Evolutionary conservation across 192 early-diverging fungal species (phyloP).

Genomic region (Coemansia sp.): DNA sequence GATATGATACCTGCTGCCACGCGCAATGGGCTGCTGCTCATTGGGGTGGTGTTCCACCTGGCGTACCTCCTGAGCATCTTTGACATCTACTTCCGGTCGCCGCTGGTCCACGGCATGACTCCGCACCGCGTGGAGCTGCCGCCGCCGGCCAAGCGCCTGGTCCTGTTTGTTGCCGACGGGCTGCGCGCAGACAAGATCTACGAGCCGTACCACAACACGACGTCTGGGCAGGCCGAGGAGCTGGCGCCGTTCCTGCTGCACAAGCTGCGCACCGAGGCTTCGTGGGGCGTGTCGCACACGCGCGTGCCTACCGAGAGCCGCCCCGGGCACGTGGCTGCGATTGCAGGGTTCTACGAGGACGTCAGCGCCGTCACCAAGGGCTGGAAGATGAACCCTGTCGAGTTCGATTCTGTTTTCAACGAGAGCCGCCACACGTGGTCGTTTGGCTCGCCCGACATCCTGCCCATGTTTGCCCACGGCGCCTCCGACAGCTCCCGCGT

Average conservation of each 20-base stretch:
- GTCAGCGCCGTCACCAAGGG: constrained; percentile 96
- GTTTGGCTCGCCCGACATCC: constrained; percentile 95
- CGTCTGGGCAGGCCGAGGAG: constrained; percentile 28
- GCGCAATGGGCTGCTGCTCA: constrained; percentile 62
- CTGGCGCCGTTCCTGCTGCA: constrained; percentile 58
- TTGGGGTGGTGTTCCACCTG: constrained; percentile 89
- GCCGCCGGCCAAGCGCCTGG: constrained; percentile 80
- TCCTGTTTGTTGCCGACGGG: constrained; percentile 91
- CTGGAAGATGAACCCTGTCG: constrained; percentile 96
- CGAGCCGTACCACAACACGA: constrained; percentile 63
- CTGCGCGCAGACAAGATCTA: constrained; percentile 90
- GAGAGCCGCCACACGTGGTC: constrained; percentile 92
- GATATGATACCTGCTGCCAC: constrained; percentile 42
- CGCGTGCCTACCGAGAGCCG: constrained; percentile 94
- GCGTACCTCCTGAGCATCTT: constrained; percentile 90
- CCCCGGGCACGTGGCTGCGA: constrained; percentile 95
- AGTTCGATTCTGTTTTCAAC: constrained; percentile 97
- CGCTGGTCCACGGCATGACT: constrained; percentile 95
- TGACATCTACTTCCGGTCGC: constrained; percentile 98
- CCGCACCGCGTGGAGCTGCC: constrained; percentile 67
- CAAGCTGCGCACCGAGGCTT: constrained; percentile 60
- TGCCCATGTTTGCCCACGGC: constrained; percentile 94
- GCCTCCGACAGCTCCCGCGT: constrained; percentile 75
- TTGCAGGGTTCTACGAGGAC: constrained; percentile 98
- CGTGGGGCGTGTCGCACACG: constrained; percentile 86